Evolutionary conservation across 192 early-diverging fungal genomes (phyloP), one percentile per base, ranked within the genome.

Genomic region (Coemansia sp.): DNA sequence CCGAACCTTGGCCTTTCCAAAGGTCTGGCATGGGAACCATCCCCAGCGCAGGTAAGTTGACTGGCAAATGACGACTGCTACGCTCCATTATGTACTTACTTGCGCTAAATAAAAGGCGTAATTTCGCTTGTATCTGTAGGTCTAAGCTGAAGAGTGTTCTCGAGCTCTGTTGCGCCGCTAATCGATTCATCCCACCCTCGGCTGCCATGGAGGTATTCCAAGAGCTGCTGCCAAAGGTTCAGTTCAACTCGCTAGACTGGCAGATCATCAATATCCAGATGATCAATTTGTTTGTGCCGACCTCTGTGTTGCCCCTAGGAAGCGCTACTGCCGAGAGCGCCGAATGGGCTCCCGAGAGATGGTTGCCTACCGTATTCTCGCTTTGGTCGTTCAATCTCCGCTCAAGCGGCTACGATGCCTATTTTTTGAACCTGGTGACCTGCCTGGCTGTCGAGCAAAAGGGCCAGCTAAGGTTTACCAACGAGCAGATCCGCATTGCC

Each of bases 351-450:
- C 85, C 88, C 10, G 76, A 83, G 56, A 75, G 75, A 7, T 94
- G 93, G 88, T 71, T 97, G 29, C 92, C 93, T 27, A 93, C 91
- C 9, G 69, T 95, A 9, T 95, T 97, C 66, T 84, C 89, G 48
- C 71, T 97, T 11, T 95, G 94, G 94, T 90, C 89, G 9, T 84
- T 90, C 42, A 81, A 88, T n/a, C 85, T 85, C 14, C 79, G 83
- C 39, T 86, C 84, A 6, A 68, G 74, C 6, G 77, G 84, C 2
- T 89, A 88, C 66, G 91, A 93, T 71, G 78, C 85, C 8, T 86
- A 90, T 51, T 90, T 94, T 59, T 69, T 95, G 36, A 86, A 88
- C 17, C 66, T 96, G 9, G 62, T 98, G 7, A 85, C 89, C 2
- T 86, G 86, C 1, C 84, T 98, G 46, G 88, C 92, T 4, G 75